Conservation (phyloP, 2,329 filamentous ascomycete species). For the Cladosporium halotolerans region DNA sequence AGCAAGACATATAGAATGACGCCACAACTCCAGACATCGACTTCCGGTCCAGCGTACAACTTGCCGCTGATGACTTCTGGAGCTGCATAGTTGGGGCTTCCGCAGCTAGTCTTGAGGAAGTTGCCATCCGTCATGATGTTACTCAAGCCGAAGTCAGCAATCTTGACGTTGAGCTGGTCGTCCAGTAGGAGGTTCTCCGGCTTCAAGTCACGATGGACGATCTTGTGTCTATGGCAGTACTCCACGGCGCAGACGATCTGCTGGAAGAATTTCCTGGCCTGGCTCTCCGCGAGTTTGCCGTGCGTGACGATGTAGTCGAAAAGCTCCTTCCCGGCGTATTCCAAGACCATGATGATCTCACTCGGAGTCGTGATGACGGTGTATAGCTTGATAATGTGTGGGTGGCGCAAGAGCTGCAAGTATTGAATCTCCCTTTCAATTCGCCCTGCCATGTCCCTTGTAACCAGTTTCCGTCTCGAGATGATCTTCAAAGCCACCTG, state of each 20-base stretch:
- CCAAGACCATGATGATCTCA: slow-evolving; percentile 98
- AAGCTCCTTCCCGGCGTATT: slow-evolving; percentile 92
- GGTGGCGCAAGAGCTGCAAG: slow-evolving; percentile 87
- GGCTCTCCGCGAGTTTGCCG: slow-evolving; percentile 81
- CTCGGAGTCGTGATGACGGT: slow-evolving; percentile 91
- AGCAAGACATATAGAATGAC: slow-evolving; percentile 61
- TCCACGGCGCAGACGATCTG: slow-evolving; percentile 98
- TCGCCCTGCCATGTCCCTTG: slow-evolving; percentile 92
- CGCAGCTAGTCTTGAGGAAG: slow-evolving; percentile 96
- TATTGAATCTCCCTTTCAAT: slow-evolving; percentile 99
- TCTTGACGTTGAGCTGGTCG: slow-evolving; percentile 95
- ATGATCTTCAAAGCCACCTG: slow-evolving; percentile 98
- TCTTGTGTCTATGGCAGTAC: slow-evolving; percentile 98
- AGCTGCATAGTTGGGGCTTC: slow-evolving; percentile 95
- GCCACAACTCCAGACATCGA: slow-evolving; percentile 91
- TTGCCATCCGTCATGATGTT: slow-evolving; percentile 99
- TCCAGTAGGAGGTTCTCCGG: slow-evolving; percentile 95
- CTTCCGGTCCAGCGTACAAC: slow-evolving; percentile 92
- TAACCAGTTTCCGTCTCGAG: slow-evolving; percentile 89
- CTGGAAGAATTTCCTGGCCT: slow-evolving; percentile 97
- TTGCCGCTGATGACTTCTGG: slow-evolving; percentile 98
- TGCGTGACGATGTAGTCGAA: slow-evolving; percentile 98
- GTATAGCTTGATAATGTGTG: slow-evolving; percentile 97
- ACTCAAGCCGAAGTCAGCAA: slow-evolving; percentile 95
- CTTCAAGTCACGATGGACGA: slow-evolving; percentile 95